Percentiles rank a stretch among this genome's conserved stretches.
Evolutionary conservation across 2,329 filamentous ascomycete genomes (phyloP).

Genomic region (Aspergillus sojae): DNA sequence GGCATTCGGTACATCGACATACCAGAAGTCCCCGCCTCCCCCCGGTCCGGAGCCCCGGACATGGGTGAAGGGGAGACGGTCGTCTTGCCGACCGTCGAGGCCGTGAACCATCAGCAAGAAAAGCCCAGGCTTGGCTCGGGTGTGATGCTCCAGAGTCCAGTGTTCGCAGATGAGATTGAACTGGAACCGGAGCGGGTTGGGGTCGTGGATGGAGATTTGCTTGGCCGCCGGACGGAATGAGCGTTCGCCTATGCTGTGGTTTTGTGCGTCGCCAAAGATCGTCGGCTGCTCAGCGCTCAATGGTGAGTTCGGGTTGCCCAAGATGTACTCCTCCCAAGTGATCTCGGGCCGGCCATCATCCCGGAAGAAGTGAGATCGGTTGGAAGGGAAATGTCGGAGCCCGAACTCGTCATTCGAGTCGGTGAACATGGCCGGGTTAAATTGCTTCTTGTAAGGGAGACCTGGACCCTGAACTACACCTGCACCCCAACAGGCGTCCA

Average conservation of each 20-base stretch:
- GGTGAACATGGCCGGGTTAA: slow-evolving; percentile 64
- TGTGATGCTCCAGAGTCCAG: slow-evolving; percentile 69
- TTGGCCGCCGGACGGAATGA: slow-evolving; percentile 65
- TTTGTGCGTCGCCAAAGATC: slow-evolving; percentile 51
- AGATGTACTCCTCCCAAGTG: slow-evolving; percentile 81
- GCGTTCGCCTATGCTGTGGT: slow-evolving; percentile 55
- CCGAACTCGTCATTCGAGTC: slow-evolving; percentile 80
- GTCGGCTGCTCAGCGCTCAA: slow-evolving; percentile 46
- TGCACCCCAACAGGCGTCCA: slow-evolving; percentile 93
- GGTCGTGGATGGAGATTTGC: slow-evolving; percentile 63
- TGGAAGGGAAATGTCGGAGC: slow-evolving; percentile 73
- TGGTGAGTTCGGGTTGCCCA: slow-evolving; percentile 58
- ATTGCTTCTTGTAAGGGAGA: slow-evolving; percentile 66
- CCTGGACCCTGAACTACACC: slow-evolving; percentile 63
- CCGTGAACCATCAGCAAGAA: slow-evolving; percentile 71
- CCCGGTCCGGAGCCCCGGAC: slow-evolving; percentile 38
- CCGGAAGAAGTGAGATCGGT: slow-evolving; percentile 72
- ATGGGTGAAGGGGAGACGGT: slow-evolving; percentile 68
- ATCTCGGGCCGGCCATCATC: slow-evolving; percentile 65
- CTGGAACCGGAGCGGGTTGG: slow-evolving; percentile 70
- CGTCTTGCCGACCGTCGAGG: slow-evolving; percentile 66
- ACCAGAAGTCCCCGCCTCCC: slow-evolving; percentile 80
- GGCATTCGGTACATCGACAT: slow-evolving; percentile 69
- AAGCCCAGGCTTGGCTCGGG: slow-evolving; percentile 65
- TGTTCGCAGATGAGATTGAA: slow-evolving; percentile 80